Evolutionary conservation across 441 rosid genomes (phyloP).

Genomic region (Hura crepitans): DNA sequence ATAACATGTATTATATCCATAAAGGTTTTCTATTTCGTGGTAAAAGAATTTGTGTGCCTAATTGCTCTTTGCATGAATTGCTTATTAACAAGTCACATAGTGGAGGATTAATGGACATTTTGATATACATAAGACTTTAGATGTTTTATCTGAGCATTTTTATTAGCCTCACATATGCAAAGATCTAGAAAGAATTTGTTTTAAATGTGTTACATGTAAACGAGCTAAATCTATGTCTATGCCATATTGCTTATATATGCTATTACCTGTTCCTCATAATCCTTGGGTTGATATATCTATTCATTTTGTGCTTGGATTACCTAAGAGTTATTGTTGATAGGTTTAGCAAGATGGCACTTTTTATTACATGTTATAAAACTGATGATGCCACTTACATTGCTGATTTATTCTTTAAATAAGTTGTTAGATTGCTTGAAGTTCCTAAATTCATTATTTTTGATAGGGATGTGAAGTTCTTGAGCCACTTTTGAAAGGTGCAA

Average conservation of each 20-base stretch:
- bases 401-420: background rate
- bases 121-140: background rate
- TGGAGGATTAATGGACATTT: background rate
- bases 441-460: background rate
- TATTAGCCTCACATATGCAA: too few species aligned
- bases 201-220: background rate
- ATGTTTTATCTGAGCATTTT: background rate
- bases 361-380: too few species aligned
- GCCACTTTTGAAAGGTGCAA: background rate
- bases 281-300: background rate
- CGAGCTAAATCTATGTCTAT: too few species aligned
- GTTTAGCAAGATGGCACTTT: background rate
- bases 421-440: too few species aligned
- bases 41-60: background rate
- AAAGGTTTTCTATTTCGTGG: background rate
- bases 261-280: background rate
- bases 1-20: background rate
- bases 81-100: background rate
- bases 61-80: background rate
- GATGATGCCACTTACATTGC: background rate
- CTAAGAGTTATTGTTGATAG: background rate
- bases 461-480: background rate
- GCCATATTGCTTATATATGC: background rate
- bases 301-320: background rate
- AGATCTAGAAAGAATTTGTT: background rate